These are phyloP conservation scores for Singerocomus rubriflavus DNA, from an alignment of 1,284 basidiomycete genomes.

Conservation along the genomic window DNA sequence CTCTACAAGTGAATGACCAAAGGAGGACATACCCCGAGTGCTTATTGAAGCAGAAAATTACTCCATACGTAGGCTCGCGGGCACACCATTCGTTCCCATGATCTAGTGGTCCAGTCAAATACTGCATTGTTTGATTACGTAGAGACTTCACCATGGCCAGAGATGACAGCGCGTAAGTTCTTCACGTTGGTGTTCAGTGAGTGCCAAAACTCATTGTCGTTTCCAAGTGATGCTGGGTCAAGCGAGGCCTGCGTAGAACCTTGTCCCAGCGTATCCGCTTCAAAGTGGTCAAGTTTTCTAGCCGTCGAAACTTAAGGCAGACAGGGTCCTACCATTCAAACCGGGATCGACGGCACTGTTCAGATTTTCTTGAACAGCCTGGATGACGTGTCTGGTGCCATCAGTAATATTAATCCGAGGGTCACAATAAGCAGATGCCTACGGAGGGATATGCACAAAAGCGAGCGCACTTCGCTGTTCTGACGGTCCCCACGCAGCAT, in stretches of 20 bases:
- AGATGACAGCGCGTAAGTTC: slow-evolving; percentile 62
- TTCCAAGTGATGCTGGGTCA: slow-evolving; percentile 36
- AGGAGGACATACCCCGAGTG: slow-evolving; percentile 56
- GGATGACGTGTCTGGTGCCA: slow-evolving; percentile 46
- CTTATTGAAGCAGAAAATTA: slow-evolving; percentile 71
- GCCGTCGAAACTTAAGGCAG: not conserved
- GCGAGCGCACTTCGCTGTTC: slow-evolving; percentile 52
- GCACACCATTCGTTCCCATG: slow-evolving; percentile 74
- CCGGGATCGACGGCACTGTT: slow-evolving; percentile 55
- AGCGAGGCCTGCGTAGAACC: slow-evolving; percentile 59
- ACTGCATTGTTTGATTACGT: not conserved
- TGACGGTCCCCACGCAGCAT: slow-evolving; percentile 54
- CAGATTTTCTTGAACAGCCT: slow-evolving; percentile 47
- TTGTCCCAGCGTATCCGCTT: slow-evolving; percentile 51
- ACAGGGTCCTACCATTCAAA: slow-evolving; percentile 47
- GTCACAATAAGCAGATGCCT: slow-evolving; percentile 14
- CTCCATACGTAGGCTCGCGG: slow-evolving; percentile 54
- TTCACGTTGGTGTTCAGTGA: slow-evolving; percentile 55
- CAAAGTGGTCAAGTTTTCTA: not conserved
- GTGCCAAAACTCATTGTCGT: slow-evolving; percentile 60
- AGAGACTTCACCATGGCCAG: slow-evolving; percentile 53
- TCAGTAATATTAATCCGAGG: not conserved
- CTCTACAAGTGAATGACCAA: not conserved
- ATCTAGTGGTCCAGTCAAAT: slow-evolving; percentile 40
- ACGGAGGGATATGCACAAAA: slow-evolving; percentile 72